These are phyloP conservation scores for Erigeron canadensis DNA, from an alignment of 129 eudicot genomes.

Conservation along the genomic window DNA sequence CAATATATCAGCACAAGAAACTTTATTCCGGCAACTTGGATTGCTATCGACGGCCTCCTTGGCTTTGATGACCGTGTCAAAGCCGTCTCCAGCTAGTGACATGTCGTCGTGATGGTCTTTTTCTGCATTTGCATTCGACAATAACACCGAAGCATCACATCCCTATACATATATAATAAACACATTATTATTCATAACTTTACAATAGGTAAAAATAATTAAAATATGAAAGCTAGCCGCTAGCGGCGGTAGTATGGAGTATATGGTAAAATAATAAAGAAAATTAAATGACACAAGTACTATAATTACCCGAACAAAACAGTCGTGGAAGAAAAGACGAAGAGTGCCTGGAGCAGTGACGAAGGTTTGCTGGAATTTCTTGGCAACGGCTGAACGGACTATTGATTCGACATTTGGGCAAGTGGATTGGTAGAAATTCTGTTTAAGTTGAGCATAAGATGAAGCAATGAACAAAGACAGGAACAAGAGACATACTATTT, in stretches of 20 bases:
- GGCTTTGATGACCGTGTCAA: constrained; percentile 78
- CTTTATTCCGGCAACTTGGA: constrained; percentile 65
- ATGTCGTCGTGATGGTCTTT: constrained; percentile 73
- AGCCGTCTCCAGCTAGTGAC: constrained; percentile 90
- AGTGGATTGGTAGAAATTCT: constrained; percentile 53
- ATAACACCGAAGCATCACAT: constrained; percentile 81
- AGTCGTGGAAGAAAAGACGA: constrained; percentile 84
- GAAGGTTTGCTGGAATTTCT: constrained; percentile 65
- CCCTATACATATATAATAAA: constrained; percentile 58
- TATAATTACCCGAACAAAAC: constrained; percentile 87
- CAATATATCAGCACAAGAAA: constrained; percentile 92
- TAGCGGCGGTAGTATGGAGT: too few species aligned
- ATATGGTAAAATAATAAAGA: neutral
- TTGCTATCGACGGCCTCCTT: constrained; percentile 77
- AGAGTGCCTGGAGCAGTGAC: constrained; percentile 88
- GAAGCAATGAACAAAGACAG: constrained; percentile 35
- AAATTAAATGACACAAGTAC: neutral
- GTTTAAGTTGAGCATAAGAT: constrained; percentile 54
- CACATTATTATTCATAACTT: neutral
- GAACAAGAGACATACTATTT: constrained; percentile 32
- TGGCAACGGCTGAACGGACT: constrained; percentile 54
- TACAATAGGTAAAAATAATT: neutral
- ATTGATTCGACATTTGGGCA: constrained; percentile 80
- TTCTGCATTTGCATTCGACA: constrained; percentile 62
- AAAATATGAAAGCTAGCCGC: too few species aligned